Conservation (phyloP, 306 rosid genomes). For the Begonia masoniana region DNA sequence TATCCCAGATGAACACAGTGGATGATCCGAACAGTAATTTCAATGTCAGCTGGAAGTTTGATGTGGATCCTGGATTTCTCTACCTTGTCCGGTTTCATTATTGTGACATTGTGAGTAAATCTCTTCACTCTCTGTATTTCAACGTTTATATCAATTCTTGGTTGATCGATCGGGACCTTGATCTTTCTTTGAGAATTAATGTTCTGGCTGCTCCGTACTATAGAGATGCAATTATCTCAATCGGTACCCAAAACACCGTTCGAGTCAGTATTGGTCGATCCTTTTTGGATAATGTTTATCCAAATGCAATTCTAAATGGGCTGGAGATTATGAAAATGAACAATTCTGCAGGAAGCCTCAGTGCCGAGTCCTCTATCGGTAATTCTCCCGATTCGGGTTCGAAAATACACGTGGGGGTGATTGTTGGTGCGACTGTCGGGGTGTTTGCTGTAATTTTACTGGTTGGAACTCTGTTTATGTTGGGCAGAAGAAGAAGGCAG, state of each 20-base stretch:
- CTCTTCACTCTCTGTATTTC: slow-evolving; percentile 56
- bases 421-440: slow-evolving; percentile 53
- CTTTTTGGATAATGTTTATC: slow-evolving; percentile 16
- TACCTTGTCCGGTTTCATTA: slow-evolving; percentile 82
- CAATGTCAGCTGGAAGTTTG: slow-evolving; percentile 75
- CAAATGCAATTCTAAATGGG: slow-evolving; percentile 86
- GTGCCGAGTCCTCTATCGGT: slow-evolving; percentile 17
- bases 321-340: slow-evolving; percentile 87
- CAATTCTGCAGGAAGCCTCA: slow-evolving; percentile 61
- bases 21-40: slow-evolving; percentile 37
- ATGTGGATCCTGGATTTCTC: slow-evolving; percentile 57
- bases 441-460: slow-evolving; percentile 28
- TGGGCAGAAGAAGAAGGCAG: slow-evolving; percentile 38
- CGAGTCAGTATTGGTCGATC: slow-evolving; percentile 67
- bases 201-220: slow-evolving; percentile 40
- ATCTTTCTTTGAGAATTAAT: slow-evolving; percentile 13
- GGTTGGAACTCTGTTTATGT: slow-evolving; percentile 25
- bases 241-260: slow-evolving; percentile 21
- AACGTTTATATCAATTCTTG: slow-evolving; percentile 48
- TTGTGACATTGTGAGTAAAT: slow-evolving; percentile 52
- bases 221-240: slow-evolving; percentile 36
- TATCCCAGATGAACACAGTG: slow-evolving; percentile 32
- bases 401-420: slow-evolving; percentile 30
- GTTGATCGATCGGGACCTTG: slow-evolving; percentile 33
- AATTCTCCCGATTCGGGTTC: slow-evolving; percentile 27